Percentiles rank a stretch among this genome's conserved stretches.
Evolutionary conservation across 2,329 filamentous ascomycete species (phyloP).

Genomic region (Zymoseptoria tritici): DNA sequence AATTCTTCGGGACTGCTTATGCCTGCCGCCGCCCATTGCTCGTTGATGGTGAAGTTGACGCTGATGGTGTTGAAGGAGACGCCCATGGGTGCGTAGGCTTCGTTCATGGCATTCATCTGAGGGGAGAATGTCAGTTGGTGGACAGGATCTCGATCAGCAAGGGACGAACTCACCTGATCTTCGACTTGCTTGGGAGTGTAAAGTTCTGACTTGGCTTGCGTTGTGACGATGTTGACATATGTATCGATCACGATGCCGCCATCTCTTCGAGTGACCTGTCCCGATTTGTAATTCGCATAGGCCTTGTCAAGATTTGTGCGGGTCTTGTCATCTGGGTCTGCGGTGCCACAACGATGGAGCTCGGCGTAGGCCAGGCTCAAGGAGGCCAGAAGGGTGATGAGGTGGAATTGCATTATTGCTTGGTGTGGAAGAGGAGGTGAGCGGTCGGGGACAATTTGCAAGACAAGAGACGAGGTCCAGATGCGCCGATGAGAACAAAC

Average conservation of each 20-base stretch:
- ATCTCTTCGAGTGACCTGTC: neutral
- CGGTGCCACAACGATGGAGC: conserved; percentile 15
- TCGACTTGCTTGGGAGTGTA: conserved; percentile 31
- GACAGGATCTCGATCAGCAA: neutral
- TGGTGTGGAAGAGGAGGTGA: neutral
- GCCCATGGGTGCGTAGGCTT: conserved; percentile 36
- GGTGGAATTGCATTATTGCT: conserved; percentile 9
- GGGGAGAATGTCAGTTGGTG: neutral
- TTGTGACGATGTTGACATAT: conserved; percentile 38
- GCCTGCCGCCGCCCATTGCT: conserved; percentile 45
- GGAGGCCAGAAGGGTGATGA: conserved; percentile 6
- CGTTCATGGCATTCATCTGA: conserved; percentile 9
- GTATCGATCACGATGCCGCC: conserved; percentile 9
- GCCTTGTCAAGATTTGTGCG: conserved; percentile 15
- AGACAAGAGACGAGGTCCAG: neutral
- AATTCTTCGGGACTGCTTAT: conserved; percentile 31
- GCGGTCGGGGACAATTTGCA: neutral
- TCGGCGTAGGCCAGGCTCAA: conserved; percentile 11
- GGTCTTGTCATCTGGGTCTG: conserved; percentile 10
- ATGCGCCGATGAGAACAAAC: neutral
- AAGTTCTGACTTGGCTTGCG: conserved; percentile 23
- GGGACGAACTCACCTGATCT: conserved; percentile 8
- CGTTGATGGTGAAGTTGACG: conserved; percentile 44
- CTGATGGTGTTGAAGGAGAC: conserved; percentile 39
- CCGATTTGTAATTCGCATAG: conserved; percentile 3